Conservation (phyloP, 2,329 filamentous ascomycete genomes). For the Alternaria sp. region DNA sequence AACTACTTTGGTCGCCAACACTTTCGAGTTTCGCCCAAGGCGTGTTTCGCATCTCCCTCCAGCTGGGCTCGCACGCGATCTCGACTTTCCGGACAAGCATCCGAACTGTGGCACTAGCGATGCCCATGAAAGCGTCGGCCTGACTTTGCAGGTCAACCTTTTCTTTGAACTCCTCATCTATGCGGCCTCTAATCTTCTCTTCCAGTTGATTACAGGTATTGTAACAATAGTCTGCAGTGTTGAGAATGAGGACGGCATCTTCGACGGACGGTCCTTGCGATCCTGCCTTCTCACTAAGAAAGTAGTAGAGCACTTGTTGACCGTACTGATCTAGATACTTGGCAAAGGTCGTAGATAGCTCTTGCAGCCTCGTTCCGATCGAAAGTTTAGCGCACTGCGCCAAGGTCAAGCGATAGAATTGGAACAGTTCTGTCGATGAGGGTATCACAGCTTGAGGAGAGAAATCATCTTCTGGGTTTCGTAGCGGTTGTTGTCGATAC, state of each 20-base stretch:
- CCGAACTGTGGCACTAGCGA: conserved; percentile 86
- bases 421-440: conserved; percentile 95
- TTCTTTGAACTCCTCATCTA: conserved; percentile 78
- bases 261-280: conserved; percentile 69
- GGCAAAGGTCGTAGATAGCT: conserved; percentile 83
- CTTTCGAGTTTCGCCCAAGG: conserved; percentile 94
- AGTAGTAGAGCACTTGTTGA: conserved; percentile 84
- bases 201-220: conserved; percentile 91
- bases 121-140: conserved; percentile 93
- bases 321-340: conserved; percentile 96
- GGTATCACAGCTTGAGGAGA: conserved; percentile 86
- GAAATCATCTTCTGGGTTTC: conserved; percentile 89
- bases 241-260: conserved; percentile 85
- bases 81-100: conserved; percentile 86
- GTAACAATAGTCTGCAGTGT: conserved; percentile 98
- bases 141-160: conserved; percentile 89
- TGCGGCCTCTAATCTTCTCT: conserved; percentile 89
- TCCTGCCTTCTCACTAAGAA: conserved; percentile 68
- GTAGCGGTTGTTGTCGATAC: conserved; percentile 82
- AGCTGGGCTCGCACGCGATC: conserved; percentile 80
- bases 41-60: conserved; percentile 97
- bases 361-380: conserved; percentile 83
- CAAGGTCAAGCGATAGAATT: conserved; percentile 92
- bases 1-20: conserved; percentile 92
- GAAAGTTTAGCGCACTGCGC: conserved; percentile 97